Base-by-base conservation (phyloP, 139 green algal species). In the Zygnema circumcarinatum region DNA sequence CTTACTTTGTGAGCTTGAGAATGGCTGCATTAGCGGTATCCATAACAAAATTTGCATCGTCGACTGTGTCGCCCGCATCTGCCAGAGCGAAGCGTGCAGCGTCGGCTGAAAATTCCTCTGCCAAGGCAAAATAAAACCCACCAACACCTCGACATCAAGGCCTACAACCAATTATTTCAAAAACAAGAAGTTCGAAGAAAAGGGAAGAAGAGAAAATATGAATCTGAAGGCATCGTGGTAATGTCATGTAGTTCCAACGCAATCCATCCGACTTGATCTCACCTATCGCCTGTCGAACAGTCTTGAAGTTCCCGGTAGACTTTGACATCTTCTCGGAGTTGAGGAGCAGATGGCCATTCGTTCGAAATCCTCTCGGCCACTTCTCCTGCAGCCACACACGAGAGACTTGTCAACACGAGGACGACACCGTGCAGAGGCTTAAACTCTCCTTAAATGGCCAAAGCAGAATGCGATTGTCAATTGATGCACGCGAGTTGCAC, bases 291-390 rank as follows among this genome's bases (percentile, higher is more conserved):
- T 98, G 90, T 33, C 47, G 36, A 33, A 93, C 67, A 33, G 92
- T 94, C 41, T 92, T 92, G 89, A 94, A 94, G 87, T 94, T 94
- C n/a, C 91, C 97, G 7, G 95, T 98, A 33, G 87, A 95, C 93
- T 99, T 99, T 92, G 92, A 96, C 97, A 99, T 99, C 92, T 99
- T 99, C 74, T 98, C 95, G 52, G 92, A 94, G 91, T 99, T 98
- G 21, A 99, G 93, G 86, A 98, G 87, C 89, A 99, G 95, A 92
- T 99, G 97, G 16, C 97, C 97, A 85, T 99, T 99, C 92, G 91
- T 95, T 84, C 95, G 94, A 79, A 97, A 93, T 32, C 85, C 81
- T 0, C 80, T 72, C 21, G 96, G 96, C 95, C 95, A 97, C 72
- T 90, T 88, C 1, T 88, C 89, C 91, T 91, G 87, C 35, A 29